Percentiles rank a stretch among this genome's conserved stretches.
phyloP scores from a whole-genome alignment of 179 eudicot genomes.

The Pouteria campechiana region DNA sequence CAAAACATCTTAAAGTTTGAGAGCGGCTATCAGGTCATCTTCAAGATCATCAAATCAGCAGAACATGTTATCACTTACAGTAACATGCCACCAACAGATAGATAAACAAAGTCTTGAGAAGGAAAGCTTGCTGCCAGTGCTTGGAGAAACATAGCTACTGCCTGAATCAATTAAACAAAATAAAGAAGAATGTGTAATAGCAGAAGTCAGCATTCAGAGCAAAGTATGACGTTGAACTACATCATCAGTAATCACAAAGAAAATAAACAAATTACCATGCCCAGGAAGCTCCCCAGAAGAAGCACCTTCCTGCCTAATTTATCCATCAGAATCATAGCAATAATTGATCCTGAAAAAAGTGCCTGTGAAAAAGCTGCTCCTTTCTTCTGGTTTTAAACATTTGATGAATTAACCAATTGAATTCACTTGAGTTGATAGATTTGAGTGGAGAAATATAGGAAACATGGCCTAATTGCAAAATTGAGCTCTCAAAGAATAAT shows the following conservation, averaged over 20 bases:
- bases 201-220: too few species aligned
- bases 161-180: conserved; percentile 31
- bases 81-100: conserved; percentile 80
- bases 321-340: conserved; percentile 79
- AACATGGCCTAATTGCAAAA: too few species aligned
- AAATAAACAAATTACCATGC: conserved; percentile 54
- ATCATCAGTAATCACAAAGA: too few species aligned
- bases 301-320: conserved; percentile 85
- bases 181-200: conserved; percentile 3
- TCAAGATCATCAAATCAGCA: conserved; percentile 1
- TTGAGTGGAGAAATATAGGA: too few species aligned
- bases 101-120: conserved; percentile 35
- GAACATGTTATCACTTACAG: conserved; percentile 40
- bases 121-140: conserved; percentile 52
- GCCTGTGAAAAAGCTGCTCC: too few species aligned
- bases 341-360: conserved; percentile 54
- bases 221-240: too few species aligned
- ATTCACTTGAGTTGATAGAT: too few species aligned
- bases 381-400: too few species aligned
- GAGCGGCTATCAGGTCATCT: neutral
- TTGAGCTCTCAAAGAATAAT: too few species aligned
- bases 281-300: conserved; percentile 76
- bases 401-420: too few species aligned
- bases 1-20: too few species aligned
- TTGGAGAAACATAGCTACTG: conserved; percentile 54